Conservation (phyloP, 257 asterid species). For the Catharanthus roseus region DNA sequence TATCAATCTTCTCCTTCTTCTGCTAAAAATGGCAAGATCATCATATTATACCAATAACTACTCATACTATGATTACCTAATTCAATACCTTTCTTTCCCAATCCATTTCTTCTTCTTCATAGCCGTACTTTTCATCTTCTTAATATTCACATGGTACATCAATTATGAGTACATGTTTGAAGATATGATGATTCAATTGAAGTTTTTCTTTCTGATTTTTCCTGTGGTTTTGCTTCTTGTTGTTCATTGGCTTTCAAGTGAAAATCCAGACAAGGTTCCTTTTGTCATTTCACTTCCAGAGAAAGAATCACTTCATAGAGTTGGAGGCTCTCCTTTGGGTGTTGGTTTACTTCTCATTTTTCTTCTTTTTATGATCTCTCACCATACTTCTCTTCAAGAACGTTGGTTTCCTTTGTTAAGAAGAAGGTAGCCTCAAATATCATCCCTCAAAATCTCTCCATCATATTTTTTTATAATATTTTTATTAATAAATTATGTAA, state of each 20-base stretch:
- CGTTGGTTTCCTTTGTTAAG: slow-evolving; percentile 64
- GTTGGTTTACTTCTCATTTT: slow-evolving; percentile 51
- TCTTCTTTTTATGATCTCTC: slow-evolving; percentile 57
- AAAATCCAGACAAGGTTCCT: slow-evolving; percentile 39
- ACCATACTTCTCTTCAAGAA: slow-evolving; percentile 53
- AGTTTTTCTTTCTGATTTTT: slow-evolving; percentile 54
- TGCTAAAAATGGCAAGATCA: slow-evolving; percentile 47
- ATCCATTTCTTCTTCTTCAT: slow-evolving; percentile 57
- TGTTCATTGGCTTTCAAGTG: slow-evolving; percentile 59
- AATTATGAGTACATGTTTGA: slow-evolving; percentile 52
- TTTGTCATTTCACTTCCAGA: slow-evolving; percentile 45
- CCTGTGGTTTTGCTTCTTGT: slow-evolving; percentile 62
- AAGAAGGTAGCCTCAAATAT: slow-evolving; percentile 25
- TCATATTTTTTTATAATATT: no score
- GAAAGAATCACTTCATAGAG: slow-evolving; percentile 51
- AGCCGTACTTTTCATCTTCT: slow-evolving; percentile 41
- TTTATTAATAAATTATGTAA: no score
- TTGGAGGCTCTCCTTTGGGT: slow-evolving; percentile 67
- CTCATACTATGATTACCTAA: slow-evolving; percentile 51
- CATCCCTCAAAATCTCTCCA: no score
- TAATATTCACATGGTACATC: slow-evolving; percentile 71
- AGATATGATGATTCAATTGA: slow-evolving; percentile 45
- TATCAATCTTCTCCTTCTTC: background rate
- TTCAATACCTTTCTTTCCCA: slow-evolving; percentile 56
- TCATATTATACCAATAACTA: slow-evolving; percentile 51